phyloP scores from a whole-genome alignment of 768 basidiomycete species.

The Termitomyces sp. region DNA sequence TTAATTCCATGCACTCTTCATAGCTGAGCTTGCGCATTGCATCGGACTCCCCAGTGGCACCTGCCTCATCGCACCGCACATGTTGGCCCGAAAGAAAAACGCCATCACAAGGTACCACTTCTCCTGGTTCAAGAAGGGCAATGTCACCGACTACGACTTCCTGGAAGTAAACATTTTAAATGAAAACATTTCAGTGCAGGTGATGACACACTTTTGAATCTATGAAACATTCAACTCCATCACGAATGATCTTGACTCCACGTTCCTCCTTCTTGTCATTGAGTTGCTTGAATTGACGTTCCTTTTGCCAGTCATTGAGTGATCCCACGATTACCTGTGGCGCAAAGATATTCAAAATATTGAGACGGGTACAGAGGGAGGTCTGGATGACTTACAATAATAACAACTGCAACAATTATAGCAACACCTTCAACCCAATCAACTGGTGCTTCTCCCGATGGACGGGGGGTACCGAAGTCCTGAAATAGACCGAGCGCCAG shows the following conservation, averaged over 20 bases:
- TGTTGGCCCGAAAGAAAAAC: conserved; percentile 91
- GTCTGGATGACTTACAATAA: conserved; percentile 48
- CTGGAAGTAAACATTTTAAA: conserved; percentile 17
- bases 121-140: no score
- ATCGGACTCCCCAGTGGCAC: conserved; percentile 95
- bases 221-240: no score
- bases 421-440: conserved; percentile 97
- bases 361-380: not conserved
- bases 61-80: conserved; percentile 93
- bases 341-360: conserved; percentile 7
- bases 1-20: conserved; percentile 59
- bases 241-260: conserved; percentile 59
- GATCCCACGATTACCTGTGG: conserved; percentile 50
- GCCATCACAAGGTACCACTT: conserved; percentile 90
- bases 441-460: conserved; percentile 63
- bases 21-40: conserved; percentile 86
- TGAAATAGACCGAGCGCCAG: conserved; percentile 93
- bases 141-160: no score
- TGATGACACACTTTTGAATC: no score
- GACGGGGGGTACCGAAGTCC: conserved; percentile 72
- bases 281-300: no score
- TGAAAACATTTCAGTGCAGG: no score
- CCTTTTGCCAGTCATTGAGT: not conserved
- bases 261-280: conserved; percentile 27
- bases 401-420: conserved; percentile 68